phyloP scores from a whole-genome alignment of 2,329 filamentous ascomycete genomes.

The Sarocladiaceae sp. region DNA sequence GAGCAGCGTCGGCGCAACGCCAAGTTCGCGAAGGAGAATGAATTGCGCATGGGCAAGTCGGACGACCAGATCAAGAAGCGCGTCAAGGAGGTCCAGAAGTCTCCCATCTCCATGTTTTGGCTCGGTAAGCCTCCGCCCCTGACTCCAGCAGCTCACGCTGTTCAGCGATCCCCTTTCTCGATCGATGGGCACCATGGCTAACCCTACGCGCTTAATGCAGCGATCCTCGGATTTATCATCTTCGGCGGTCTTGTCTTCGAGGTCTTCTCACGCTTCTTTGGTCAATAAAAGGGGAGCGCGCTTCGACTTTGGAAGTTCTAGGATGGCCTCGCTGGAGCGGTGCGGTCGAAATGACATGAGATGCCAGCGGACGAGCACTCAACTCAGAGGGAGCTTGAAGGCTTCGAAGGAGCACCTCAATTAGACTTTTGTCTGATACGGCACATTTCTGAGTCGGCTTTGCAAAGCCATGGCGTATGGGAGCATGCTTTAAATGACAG shows the following conservation, averaged over 20 bases:
- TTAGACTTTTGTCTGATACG: too few species aligned
- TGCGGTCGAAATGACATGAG: too few species aligned
- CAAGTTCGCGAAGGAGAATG: conserved; percentile 69
- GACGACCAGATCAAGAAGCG: conserved; percentile 56
- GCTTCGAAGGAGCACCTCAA: too few species aligned
- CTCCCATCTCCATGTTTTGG: conserved; percentile 59
- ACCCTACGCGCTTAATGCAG: conserved; percentile 24
- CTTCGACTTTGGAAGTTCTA: too few species aligned
- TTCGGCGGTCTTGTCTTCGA: conserved; percentile 57
- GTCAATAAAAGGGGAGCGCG: conserved; percentile 17
- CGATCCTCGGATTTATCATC: conserved; percentile 52
- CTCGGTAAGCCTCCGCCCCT: conserved; percentile 41
- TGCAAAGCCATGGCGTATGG: neutral
- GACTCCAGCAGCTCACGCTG: neutral
- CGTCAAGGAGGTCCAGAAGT: conserved; percentile 48
- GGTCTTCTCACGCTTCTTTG: conserved; percentile 47
- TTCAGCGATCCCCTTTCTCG: neutral
- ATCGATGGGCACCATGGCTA: conserved; percentile 11
- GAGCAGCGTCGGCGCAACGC: conserved; percentile 76
- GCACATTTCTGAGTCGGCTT: neutral
- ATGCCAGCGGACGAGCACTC: too few species aligned
- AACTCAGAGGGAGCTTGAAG: too few species aligned
- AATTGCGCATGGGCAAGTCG: conserved; percentile 70
- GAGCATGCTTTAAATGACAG: conserved; percentile 5
- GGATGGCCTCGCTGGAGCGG: too few species aligned